Evolutionary conservation across 1,284 basidiomycete species (phyloP), one percentile per base, ranked within the genome.

Genomic region (Boletus smithii): DNA sequence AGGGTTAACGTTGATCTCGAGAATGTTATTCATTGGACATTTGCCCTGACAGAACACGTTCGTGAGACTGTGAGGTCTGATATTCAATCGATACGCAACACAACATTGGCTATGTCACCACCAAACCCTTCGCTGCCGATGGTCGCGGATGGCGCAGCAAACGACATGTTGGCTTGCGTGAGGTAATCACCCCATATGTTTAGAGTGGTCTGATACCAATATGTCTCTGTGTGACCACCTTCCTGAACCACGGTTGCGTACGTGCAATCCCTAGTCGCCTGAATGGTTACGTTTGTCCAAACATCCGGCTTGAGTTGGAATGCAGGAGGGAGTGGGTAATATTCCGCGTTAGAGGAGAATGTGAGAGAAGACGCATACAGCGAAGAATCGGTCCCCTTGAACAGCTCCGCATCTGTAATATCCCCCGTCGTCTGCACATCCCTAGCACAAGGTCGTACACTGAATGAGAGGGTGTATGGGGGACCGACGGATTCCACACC

Each of bases 391-490:
- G 29, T 50, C 7, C 73, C 73, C 8, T 56, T 44, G 59, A 75
- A 73, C 8, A 74, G 51, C 13, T 44, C 39, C 6, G 46, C 32
- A 9, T 6, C n/a, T 8, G 23, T 51, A 4, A 16, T 46, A 27
- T 59, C 33, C 8, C 51, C 53, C 0, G 50, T 46, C 18, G 43
- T 48, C 36, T 26, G 38, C 8, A 53, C 31, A 33, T 61, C 58
- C 1, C 22, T 26, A 23, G 37, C 35, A 32, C 29, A 13, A 37
- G 47, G 55, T 3, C 48, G 60, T 17, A 74, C 58, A 27, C 59
- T 64, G 60, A 74, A 74, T 8, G 61, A 65, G 16, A 75, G 54
- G 8, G 69, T 71, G 53, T 75, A 75, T 11, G 72, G 73, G 13
- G 73, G 73, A 10, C 73, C 73, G 8, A 75, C 69, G 6, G 73